A percentile compares a stretch with the other conserved stretches of the same genome.
Evolutionary conservation across 768 basidiomycete genomes (phyloP).

Genomic region (Lyophyllum atratum): DNA sequence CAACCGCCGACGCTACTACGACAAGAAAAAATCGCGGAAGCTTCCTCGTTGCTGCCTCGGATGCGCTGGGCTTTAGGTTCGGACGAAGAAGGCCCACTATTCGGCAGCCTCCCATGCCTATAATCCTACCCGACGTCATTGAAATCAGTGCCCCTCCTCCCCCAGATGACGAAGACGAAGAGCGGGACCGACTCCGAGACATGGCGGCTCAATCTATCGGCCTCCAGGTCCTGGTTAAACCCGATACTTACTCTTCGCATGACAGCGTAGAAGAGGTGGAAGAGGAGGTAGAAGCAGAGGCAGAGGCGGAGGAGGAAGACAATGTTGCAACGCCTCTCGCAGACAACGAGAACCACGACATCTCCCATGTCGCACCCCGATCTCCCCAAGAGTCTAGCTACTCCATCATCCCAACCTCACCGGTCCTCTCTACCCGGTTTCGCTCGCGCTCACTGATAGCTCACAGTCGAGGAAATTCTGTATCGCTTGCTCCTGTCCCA

Average conservation of each 20-base stretch:
- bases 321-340: conserved; percentile 2
- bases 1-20: conserved; percentile 23
- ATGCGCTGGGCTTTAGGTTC: conserved; percentile 50
- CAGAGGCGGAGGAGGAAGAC: conserved; percentile 15
- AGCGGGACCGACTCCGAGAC: conserved; percentile 73
- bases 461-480: conserved; percentile 41
- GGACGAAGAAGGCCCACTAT: conserved; percentile 44
- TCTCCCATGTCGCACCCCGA: conserved; percentile 5
- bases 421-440: conserved; percentile 27
- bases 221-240: conserved; percentile 53
- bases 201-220: conserved; percentile 80
- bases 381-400: conserved; percentile 36
- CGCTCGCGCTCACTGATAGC: conserved; percentile 41
- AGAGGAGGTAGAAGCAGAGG: conserved; percentile 25
- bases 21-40: conserved; percentile 41
- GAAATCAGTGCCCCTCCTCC: conserved; percentile 60
- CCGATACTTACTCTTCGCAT: conserved; percentile 34
- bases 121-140: conserved; percentile 68
- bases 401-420: conserved; percentile 29
- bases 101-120: conserved; percentile 36
- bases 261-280: conserved; percentile 40
- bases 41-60: conserved; percentile 55
- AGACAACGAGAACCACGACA: conserved; percentile 12
- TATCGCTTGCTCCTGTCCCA: conserved; percentile 43
- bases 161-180: conserved; percentile 66